These are phyloP conservation scores for Botrytis sinoallii DNA, from an alignment of 2,329 filamentous ascomycete species.

Conservation along the genomic window DNA sequence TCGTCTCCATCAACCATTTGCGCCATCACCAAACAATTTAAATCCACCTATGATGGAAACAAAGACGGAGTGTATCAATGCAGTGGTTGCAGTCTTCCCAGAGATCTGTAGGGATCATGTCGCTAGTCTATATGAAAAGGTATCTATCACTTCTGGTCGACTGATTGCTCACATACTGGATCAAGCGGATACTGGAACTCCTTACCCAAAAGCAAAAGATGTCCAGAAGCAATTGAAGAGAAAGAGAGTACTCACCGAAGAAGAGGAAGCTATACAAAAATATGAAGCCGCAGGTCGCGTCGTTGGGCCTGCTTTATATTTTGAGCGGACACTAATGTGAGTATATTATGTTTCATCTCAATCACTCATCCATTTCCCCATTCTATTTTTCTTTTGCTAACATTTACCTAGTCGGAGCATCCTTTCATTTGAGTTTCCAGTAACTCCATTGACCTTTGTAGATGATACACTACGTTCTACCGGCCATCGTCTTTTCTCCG, in stretches of 20 bases:
- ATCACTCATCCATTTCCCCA: not conserved
- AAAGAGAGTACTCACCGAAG: constrained; percentile 39
- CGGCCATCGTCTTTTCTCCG: constrained; percentile 35
- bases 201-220: constrained; percentile 46
- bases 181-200: constrained; percentile 40
- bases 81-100: constrained; percentile 46
- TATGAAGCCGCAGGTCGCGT: constrained; percentile 35
- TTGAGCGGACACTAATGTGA: constrained; percentile 21
- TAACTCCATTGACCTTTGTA: constrained; percentile 41
- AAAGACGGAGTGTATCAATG: constrained; percentile 34
- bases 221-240: constrained; percentile 38
- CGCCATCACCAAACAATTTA: not conserved
- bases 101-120: constrained; percentile 46
- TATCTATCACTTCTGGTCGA: constrained; percentile 29
- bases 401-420: constrained; percentile 27
- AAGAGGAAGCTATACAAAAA: constrained; percentile 39
- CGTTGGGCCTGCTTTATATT: constrained; percentile 15
- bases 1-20: not conserved
- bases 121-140: constrained; percentile 38
- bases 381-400: constrained; percentile 26
- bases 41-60: constrained; percentile 15
- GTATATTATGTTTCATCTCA: not conserved
- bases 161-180: constrained; percentile 42
- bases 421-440: constrained; percentile 38
- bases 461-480: constrained; percentile 37